phyloP scores from a whole-genome alignment of 2,329 filamentous ascomycete species.

The Aspergillus phoenicis region DNA sequence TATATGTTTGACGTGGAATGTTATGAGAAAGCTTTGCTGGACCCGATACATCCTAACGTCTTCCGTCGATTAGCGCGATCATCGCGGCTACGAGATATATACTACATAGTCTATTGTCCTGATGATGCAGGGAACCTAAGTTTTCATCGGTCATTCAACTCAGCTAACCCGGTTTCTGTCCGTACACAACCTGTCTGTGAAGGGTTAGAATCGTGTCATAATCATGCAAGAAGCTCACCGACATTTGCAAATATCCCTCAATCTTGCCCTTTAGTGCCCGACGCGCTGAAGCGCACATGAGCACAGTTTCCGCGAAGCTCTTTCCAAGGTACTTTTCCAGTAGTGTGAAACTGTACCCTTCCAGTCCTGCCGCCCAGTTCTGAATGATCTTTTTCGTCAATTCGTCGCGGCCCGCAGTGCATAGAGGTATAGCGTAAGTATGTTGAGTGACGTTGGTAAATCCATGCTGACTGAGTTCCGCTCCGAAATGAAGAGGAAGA shows the following conservation, averaged over 20 bases:
- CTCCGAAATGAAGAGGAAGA: not conserved
- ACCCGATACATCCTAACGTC: too few species aligned
- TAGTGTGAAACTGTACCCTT: not conserved
- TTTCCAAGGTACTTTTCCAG: not conserved
- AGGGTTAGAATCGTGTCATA: not conserved
- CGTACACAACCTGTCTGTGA: not conserved
- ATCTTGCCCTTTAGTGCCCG: not conserved
- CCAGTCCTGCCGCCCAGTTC: not conserved
- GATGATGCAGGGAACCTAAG: too few species aligned
- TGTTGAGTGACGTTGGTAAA: not conserved
- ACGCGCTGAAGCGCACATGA: not conserved
- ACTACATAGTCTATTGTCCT: too few species aligned
- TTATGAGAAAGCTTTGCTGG: too few species aligned
- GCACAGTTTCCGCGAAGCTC: not conserved
- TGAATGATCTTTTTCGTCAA: not conserved
- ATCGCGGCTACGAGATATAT: too few species aligned
- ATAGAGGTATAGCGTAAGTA: not conserved
- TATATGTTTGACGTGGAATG: too few species aligned
- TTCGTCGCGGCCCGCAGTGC: not conserved
- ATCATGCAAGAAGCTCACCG: not conserved
- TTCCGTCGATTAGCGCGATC: too few species aligned
- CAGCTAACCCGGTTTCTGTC: not conserved
- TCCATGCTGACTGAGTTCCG: not conserved
- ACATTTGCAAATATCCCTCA: not conserved
- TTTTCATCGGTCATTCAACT: too few species aligned